Evolutionary conservation across 108 stramenopile genomes (phyloP).

Genomic region (Discostella stelligeroides): DNA sequence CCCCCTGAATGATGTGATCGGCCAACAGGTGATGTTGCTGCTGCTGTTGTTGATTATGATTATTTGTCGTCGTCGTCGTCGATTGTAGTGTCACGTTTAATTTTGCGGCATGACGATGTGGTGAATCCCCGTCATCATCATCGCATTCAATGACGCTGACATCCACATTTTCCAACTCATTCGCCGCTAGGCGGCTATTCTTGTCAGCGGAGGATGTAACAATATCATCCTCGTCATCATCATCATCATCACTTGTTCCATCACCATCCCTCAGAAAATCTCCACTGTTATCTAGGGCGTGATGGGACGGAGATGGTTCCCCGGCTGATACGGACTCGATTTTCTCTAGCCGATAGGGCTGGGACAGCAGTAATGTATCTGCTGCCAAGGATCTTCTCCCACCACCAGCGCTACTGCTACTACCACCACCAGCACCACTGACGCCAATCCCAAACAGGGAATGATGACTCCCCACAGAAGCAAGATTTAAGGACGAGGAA

Average conservation of each 20-base stretch:
- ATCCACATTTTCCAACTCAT: slow-evolving; percentile 13
- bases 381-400: not conserved
- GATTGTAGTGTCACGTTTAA: not conserved
- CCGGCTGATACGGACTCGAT: not conserved
- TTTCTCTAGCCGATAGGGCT: slow-evolving; percentile 9
- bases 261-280: not conserved
- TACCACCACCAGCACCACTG: not conserved
- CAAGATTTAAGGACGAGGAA: not conserved
- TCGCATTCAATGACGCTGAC: slow-evolving; percentile 37
- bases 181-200: too few species aligned
- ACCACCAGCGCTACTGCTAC: not conserved
- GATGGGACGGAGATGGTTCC: slow-evolving; percentile 4
- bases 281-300: too few species aligned
- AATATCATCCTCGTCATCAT: not conserved
- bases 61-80: not conserved
- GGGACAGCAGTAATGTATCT: slow-evolving; percentile 2
- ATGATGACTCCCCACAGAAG: not conserved
- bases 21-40: not conserved
- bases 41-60: not conserved
- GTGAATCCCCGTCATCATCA: slow-evolving; percentile 15
- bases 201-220: not conserved
- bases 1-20: too few species aligned
- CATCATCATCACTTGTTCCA: not conserved
- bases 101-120: not conserved
- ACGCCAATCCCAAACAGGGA: slow-evolving; percentile 6